Evolutionary conservation across 306 rosid species (phyloP), one percentile per base, ranked within the genome.

Genomic region (Medicago lupulina): DNA sequence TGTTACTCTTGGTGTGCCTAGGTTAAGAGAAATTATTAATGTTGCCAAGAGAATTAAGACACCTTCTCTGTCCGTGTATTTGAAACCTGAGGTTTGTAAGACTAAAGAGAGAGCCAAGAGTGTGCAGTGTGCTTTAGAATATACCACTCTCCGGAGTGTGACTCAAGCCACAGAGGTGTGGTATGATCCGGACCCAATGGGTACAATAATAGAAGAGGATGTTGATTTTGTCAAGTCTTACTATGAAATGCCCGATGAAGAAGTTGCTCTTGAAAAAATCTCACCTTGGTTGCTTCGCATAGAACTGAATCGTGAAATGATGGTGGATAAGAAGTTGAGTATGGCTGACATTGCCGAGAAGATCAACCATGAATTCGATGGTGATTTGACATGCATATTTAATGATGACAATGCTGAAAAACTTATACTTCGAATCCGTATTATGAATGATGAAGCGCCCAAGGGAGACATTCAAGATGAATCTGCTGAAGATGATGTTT

Each of bases 321-420:
- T 95, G 99, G 99, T 95, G 79, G 99, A 95, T 84, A 95, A 95
- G 89, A 95, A 95, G 85, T 82, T 95, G 67, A 95, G 99, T 84
- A 95, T 95, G 97, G 99, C 99, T 49, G 95, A 95, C 86, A 95
- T 95, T 77, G 99, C 97, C 3, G 99, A 92, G 88, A 95, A 95
- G 91, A 95, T 95, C 58, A 95, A 95, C 78, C 90, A 85, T 65
- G 99, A 92, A 65, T 95, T 90, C 63, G 99, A 89, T 31, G 92
- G 89, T 82, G 99, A 95, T 82, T 87, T 95, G 80, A 90, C 97
- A 47, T 95, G 99, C 81, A 95, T 95, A 66, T 95, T 95, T 73
- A 95, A 95, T 78, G 99, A 95, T 62, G 97, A 95, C 83, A 95
- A 95, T 87, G 99, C 99, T 60, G 97, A 95, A 82, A 92, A 90